Percentiles rank a stretch among this genome's conserved stretches.
Conservation (phyloP, 2,329 filamentous ascomycete genomes). For the Talaromyces marneffei region DNA sequence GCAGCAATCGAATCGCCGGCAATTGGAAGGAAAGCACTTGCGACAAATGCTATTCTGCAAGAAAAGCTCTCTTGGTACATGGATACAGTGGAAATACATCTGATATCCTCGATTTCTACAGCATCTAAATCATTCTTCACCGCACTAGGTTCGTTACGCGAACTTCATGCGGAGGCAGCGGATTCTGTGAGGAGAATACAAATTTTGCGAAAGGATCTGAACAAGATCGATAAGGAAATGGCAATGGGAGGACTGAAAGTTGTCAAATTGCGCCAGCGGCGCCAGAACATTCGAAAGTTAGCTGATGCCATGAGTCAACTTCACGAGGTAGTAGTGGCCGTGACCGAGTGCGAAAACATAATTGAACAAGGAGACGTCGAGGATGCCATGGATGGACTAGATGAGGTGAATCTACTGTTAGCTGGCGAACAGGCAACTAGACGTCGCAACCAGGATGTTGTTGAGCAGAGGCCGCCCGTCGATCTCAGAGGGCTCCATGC, state of each 20-base stretch:
- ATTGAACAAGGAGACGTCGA: conserved; percentile 82
- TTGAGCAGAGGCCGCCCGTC: conserved; percentile 43
- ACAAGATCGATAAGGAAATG: conserved; percentile 78
- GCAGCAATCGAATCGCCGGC: conserved; percentile 51
- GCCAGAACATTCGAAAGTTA: conserved; percentile 78
- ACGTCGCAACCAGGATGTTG: conserved; percentile 23
- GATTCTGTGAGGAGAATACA: conserved; percentile 87
- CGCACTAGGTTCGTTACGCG: conserved; percentile 80
- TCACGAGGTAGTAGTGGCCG: conserved; percentile 66
- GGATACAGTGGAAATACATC: conserved; percentile 96
- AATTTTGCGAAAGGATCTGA: conserved; percentile 68
- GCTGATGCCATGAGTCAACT: conserved; percentile 79
- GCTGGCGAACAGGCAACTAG: conserved; percentile 57
- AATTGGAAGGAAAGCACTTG: conserved; percentile 69
- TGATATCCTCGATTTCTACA: conserved; percentile 92
- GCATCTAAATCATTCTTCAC: conserved; percentile 96
- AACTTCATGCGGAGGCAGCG: conserved; percentile 85
- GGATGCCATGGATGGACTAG: conserved; percentile 69
- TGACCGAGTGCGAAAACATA: conserved; percentile 69
- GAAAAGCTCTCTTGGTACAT: conserved; percentile 99
- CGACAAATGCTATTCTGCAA: conserved; percentile 93
- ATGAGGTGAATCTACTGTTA: conserved; percentile 72
- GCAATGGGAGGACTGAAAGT: conserved; percentile 79
- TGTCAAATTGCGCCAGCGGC: conserved; percentile 71
- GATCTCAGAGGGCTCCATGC: conserved; percentile 74